Conservation (phyloP, 257 asterid genomes). For the Nicotiana obtusifolia region DNA sequence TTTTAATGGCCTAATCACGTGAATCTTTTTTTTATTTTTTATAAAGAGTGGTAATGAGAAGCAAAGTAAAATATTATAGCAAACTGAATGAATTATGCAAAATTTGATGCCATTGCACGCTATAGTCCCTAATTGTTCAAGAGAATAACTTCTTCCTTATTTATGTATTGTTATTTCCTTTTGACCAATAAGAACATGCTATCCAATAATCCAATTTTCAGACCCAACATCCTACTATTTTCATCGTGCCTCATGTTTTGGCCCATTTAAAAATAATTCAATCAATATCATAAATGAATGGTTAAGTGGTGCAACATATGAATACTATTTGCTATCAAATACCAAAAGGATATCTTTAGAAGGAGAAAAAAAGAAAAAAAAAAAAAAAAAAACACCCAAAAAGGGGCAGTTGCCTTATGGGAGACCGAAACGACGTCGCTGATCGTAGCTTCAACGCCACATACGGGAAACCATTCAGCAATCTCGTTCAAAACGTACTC, state of each 20-base stretch:
- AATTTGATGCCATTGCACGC: too few species aligned
- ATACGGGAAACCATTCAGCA: not conserved
- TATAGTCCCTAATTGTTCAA: too few species aligned
- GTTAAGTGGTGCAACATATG: not conserved
- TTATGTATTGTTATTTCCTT: too few species aligned
- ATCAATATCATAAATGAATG: not conserved
- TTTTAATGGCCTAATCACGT: too few species aligned
- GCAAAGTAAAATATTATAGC: too few species aligned
- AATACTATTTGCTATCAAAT: not conserved
- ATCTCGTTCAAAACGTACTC: not conserved
- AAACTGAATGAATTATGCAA: too few species aligned
- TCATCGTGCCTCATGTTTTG: not conserved
- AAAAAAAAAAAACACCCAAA: not conserved
- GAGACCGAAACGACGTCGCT: not conserved
- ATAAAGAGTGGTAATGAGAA: too few species aligned
- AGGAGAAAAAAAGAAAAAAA: not conserved
- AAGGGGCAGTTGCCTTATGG: not conserved
- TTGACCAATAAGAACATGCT: too few species aligned
- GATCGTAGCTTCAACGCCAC: not conserved
- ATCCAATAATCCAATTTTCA: too few species aligned
- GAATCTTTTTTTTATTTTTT: too few species aligned
- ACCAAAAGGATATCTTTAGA: not conserved
- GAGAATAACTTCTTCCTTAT: too few species aligned
- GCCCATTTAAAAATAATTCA: not conserved
- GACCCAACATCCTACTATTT: too few species aligned